phyloP scores from a whole-genome alignment of 2,329 filamentous ascomycete species.

The Penicillium sp. region DNA sequence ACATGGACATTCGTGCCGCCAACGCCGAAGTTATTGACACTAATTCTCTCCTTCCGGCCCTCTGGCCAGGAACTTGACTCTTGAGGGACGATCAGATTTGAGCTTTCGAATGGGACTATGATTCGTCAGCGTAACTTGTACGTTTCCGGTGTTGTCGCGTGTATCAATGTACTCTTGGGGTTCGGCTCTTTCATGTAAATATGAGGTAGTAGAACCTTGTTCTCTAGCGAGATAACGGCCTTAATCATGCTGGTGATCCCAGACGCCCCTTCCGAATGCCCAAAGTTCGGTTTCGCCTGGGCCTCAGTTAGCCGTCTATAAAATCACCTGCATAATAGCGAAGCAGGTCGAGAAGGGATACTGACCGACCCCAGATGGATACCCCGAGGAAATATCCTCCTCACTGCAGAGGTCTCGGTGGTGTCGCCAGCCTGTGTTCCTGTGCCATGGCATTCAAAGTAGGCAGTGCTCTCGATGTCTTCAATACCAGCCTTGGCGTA shows the following conservation, averaged over 20 bases:
- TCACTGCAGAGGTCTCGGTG: conserved; percentile 12
- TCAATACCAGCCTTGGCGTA: conserved; percentile 17
- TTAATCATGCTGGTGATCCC: conserved; percentile 28
- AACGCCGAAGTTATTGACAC: conserved; percentile 37
- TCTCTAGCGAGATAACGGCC: conserved; percentile 25
- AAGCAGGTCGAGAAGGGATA: not conserved
- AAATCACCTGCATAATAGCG: not conserved
- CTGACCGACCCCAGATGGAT: conserved; percentile 18
- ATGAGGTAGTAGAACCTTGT: conserved; percentile 25
- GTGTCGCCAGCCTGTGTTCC: conserved; percentile 21
- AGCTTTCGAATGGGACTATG: conserved; percentile 19
- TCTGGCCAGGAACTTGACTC: conserved; percentile 27
- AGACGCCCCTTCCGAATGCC: conserved; percentile 29
- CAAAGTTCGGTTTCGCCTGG: conserved; percentile 30
- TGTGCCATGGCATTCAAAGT: conserved; percentile 24
- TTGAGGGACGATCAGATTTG: conserved; percentile 7
- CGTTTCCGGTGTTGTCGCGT: not conserved
- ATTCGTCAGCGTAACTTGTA: not conserved
- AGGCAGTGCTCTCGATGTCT: conserved; percentile 14
- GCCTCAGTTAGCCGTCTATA: not conserved
- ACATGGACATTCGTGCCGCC: conserved; percentile 22
- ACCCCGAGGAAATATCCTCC: conserved; percentile 6
- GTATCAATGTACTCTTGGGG: conserved; percentile 15
- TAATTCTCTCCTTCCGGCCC: conserved; percentile 22
- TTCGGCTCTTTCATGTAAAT: conserved; percentile 30